Evolutionary conservation across 2,329 filamentous ascomycete genomes (phyloP).

Genomic region (Raffaelea deltoideospora): DNA sequence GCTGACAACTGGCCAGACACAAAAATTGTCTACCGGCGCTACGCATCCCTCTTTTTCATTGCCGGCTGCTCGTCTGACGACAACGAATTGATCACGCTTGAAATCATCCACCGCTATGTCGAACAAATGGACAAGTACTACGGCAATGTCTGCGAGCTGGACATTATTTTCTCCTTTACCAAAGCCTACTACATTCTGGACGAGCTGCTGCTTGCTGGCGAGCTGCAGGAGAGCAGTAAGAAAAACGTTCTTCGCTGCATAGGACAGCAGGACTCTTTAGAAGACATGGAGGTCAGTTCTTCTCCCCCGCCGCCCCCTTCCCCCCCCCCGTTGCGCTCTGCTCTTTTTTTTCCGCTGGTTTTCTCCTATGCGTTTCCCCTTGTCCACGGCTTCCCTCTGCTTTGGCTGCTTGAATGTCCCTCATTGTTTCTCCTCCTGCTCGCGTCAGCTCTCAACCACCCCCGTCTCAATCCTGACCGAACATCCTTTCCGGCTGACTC

Average conservation of each 20-base stretch:
- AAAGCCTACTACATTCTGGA: conserved; percentile 99
- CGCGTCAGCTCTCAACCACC: not conserved
- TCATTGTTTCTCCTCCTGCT: not conserved
- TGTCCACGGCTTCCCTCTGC: not conserved
- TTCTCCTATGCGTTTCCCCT: not conserved
- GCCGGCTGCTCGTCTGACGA: conserved; percentile 93
- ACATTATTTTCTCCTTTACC: conserved; percentile 99
- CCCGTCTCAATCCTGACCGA: conserved; percentile 25
- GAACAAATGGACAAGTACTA: conserved; percentile 99
- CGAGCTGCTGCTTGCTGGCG: conserved; percentile 84
- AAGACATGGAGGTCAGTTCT: conserved; percentile 89
- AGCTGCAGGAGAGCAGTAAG: conserved; percentile 98
- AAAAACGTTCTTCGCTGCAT: conserved; percentile 97
- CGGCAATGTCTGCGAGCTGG: conserved; percentile 97
- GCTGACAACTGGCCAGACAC: conserved; percentile 48
- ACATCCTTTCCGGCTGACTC: conserved; percentile 23
- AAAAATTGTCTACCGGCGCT: conserved; percentile 97
- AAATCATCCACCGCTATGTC: conserved; percentile 97
- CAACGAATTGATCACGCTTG: conserved; percentile 95
- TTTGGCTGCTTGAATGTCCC: not conserved
- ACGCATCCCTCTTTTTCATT: conserved; percentile 98
- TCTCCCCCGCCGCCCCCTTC: too few species aligned
- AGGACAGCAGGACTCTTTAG: conserved; percentile 89
- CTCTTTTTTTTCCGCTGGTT: not conserved
- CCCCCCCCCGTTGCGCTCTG: too few species aligned